Conservation (phyloP, 129 eudicot species). For the Tagetes erecta region DNA sequence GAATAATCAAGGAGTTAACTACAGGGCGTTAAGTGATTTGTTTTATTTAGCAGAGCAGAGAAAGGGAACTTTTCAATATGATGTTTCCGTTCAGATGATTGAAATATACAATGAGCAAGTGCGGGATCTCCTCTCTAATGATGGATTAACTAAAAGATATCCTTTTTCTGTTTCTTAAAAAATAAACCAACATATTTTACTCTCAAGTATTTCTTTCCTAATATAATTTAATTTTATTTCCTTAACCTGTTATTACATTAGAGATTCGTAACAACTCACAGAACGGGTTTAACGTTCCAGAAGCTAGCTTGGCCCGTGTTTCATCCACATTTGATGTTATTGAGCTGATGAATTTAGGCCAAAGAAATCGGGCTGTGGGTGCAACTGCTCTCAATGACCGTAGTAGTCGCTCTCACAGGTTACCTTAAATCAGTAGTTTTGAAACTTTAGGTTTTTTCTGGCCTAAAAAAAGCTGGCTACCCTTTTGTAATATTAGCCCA, state of each 20-base stretch:
- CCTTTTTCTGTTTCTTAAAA: constrained; percentile 37
- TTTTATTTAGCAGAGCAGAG: constrained; percentile 83
- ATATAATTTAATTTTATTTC: constrained; percentile 12
- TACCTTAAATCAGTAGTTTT: background rate
- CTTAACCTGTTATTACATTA: constrained; percentile 60
- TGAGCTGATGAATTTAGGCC: constrained; percentile 82
- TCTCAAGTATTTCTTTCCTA: background rate
- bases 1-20: constrained; percentile 82
- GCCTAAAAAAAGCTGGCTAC: background rate
- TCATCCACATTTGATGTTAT: constrained; percentile 81
- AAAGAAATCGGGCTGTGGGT: constrained; percentile 80
- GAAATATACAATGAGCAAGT: constrained; percentile 98
- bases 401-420: constrained; percentile 99
- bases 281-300: constrained; percentile 87
- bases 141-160: constrained; percentile 81
- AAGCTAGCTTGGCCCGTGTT: constrained; percentile 80
- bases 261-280: constrained; percentile 94
- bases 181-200: background rate
- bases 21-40: constrained; percentile 80
- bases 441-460: background rate
- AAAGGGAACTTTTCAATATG: constrained; percentile 67
- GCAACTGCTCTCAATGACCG: constrained; percentile 99
- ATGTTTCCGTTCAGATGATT: constrained; percentile 94
- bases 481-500: background rate
- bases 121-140: constrained; percentile 79